These are phyloP conservation scores for Plenodomus tracheiphilus DNA, from an alignment of 2,329 filamentous ascomycete species.

Conservation along the genomic window DNA sequence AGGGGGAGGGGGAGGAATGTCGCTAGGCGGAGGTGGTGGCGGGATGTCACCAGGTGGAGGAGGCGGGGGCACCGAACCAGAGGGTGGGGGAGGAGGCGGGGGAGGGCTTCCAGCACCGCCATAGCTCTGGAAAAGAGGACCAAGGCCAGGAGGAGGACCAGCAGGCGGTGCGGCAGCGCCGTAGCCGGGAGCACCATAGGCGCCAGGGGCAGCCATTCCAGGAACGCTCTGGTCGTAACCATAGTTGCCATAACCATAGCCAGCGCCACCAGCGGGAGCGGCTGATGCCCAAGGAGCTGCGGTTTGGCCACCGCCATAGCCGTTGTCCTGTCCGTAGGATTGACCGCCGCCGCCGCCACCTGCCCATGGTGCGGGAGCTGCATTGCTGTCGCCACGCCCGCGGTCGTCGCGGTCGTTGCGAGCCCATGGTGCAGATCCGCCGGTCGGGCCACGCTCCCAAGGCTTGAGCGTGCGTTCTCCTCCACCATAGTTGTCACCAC, in stretches of 20 bases:
- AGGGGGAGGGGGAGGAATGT: constrained; percentile 51
- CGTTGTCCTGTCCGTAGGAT: constrained; percentile 31
- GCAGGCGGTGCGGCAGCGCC: constrained; percentile 48
- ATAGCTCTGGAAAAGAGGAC: constrained; percentile 70
- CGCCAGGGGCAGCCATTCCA: constrained; percentile 38
- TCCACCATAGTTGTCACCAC: constrained; percentile 55
- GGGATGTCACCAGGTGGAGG: constrained; percentile 59
- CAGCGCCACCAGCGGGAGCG: constrained; percentile 35
- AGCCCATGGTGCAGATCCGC: constrained; percentile 79
- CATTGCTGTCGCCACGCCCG: constrained; percentile 44
- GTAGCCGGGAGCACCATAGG: constrained; percentile 50
- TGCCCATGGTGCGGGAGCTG: constrained; percentile 48
- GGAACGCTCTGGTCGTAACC: constrained; percentile 35
- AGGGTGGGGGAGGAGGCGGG: constrained; percentile 65
- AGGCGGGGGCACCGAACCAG: constrained; percentile 62
- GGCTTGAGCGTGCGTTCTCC: constrained; percentile 68
- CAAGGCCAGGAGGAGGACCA: constrained; percentile 58
- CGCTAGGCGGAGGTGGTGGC: constrained; percentile 60
- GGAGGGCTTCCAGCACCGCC: constrained; percentile 59
- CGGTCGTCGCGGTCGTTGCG: constrained; percentile 50
- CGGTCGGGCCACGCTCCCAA: constrained; percentile 85
- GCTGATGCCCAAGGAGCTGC: constrained; percentile 47
- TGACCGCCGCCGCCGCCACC: constrained; percentile 37
- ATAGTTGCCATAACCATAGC: constrained; percentile 50
- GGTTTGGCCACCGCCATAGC: constrained; percentile 38